Base-by-base conservation (phyloP, 1,284 basidiomycete genomes). In the Papiliotrema laurentii region DNA sequence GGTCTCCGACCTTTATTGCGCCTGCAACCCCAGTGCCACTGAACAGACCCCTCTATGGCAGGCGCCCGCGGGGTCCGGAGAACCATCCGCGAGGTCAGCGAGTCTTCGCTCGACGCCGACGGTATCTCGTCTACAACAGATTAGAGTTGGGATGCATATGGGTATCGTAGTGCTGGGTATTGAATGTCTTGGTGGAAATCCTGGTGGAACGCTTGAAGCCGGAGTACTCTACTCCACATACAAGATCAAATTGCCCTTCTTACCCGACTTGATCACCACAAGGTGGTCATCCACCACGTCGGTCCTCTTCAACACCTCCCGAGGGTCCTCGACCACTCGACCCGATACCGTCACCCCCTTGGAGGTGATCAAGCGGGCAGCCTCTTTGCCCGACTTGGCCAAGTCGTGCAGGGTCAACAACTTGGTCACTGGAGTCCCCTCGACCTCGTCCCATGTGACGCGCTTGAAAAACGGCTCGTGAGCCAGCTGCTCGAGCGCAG, bases 181-280 rank as follows among this genome's bases (percentile, higher is more conserved):
- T n/a, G 28, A 5, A 21, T n/a, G 24, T 10, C n/a, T 21, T n/a
- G n/a, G n/a, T n/a, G n/a, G n/a, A n/a, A n/a, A n/a, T n/a, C n/a
- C n/a, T n/a, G n/a, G n/a, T n/a, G n/a, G n/a, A n/a, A n/a, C n/a
- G n/a, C n/a, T n/a, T n/a, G n/a, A n/a, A n/a, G n/a, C n/a, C n/a
- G n/a, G n/a, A n/a, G n/a, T n/a, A n/a, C n/a, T n/a, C n/a, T n/a
- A n/a, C 24, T 72, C 69, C 18, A 74, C 31, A 41, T 66, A 80
- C 5, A 90, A 66, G 40, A 91, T 78, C n/a, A 83, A 70, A 50
- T 85, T 77, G 45, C 84, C 85, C 54, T 85, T 82, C 70, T 85
- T 89, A 5, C 90, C 90, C 27, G 82, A 80, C 42, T 86, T 79
- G 21, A 93, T 58, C 49, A 93, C 79, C 10, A 80, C 81, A 5